These are phyloP conservation scores for Dictyostelium intermedium DNA, from an alignment of 78 protist species.

Conservation along the genomic window DNA sequence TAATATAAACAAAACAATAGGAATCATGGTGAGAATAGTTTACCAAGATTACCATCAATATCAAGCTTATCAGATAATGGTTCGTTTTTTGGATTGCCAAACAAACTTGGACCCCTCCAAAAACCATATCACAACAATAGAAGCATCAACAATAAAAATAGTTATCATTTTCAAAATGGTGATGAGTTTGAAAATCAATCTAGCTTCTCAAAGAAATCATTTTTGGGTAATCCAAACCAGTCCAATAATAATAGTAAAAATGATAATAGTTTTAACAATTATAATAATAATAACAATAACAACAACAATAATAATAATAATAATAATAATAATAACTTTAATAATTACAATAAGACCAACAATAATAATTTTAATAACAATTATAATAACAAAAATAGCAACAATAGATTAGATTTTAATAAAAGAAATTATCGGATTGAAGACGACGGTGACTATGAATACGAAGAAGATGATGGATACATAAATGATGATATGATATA, in stretches of 20 bases:
- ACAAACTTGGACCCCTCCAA: neutral
- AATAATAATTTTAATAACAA: neutral
- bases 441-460: neutral
- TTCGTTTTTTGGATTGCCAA: neutral
- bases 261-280: neutral
- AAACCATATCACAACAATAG: neutral
- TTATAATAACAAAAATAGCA: neutral
- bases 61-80: neutral
- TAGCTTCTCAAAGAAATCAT: neutral
- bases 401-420: neutral
- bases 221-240: neutral
- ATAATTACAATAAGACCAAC: neutral
- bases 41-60: neutral
- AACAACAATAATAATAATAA: neutral
- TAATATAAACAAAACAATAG: neutral
- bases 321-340: neutral
- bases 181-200: neutral
- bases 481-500: neutral
- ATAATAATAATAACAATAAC: neutral
- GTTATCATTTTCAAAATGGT: neutral
- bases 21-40: neutral
- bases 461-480: constrained; percentile 1
- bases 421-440: neutral
- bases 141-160: neutral
- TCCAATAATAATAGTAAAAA: neutral